Base-by-base conservation (phyloP, 1,284 basidiomycete species). In the Exobasidium rhododendri region DNA sequence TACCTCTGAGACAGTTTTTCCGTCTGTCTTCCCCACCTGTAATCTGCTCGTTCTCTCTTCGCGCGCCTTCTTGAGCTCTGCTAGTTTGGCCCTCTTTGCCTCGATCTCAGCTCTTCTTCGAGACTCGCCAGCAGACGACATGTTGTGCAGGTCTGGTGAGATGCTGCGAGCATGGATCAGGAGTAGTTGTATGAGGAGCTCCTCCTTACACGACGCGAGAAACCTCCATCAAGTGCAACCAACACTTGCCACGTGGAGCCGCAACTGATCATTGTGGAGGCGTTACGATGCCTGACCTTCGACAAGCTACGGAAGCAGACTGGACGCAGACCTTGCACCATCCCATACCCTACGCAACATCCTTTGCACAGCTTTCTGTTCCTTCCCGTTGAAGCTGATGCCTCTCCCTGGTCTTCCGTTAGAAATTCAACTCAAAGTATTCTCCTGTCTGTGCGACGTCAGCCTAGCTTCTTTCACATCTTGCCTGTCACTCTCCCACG, bases 21-120 rank as follows among this genome's bases (percentile, higher is more conserved):
- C 26, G 20, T 56, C 47, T 20, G 22, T 40, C 11, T 56, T 45
- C 14, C 60, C 60, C n/a, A 32, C 56, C n/a, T 46, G 64, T 44
- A 69, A 61, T 1, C 69, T 52, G 52, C 66, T 61, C 10, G 64
- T 85, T 65, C 90, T 83, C 64, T 88, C 86, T 52, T 86, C 85
- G 45, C 90, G 82, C 44, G 86, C 88, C 74, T 87, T 86, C 63
- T 88, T 85, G 30, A 93, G 84, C 67, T 93, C 91, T 52, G 87
- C 91, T 46, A 97, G 87, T 80, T 92, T 93, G 5, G 87, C 86
- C 63, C 88, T 84, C 82, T 97, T 98, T 45, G 89, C 90, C 81
- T 94, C 92, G 66, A 97, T 91, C 82, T 97, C 93, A 73, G 88
- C 85, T 73, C 87, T 81, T 44, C 88, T 84, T 55, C 81, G 69